Conservation (phyloP, 371 early-diverging fungal species). For the Mortierella sp. region DNA sequence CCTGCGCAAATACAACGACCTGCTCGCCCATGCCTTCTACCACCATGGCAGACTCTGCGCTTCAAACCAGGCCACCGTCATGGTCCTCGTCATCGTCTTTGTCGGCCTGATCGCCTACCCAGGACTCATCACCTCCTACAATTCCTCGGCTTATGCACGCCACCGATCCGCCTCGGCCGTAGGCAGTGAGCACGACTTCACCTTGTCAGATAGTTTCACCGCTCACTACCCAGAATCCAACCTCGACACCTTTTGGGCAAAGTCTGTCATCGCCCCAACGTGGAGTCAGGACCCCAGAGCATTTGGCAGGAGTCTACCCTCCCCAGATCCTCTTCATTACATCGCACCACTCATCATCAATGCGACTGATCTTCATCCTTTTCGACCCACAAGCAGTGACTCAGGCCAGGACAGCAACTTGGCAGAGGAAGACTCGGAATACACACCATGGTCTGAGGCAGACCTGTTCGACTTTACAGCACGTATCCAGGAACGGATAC, state of each 20-base stretch:
- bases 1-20: conserved; percentile 44
- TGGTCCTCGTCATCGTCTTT: conserved; percentile 64
- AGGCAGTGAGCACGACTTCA: conserved; percentile 54
- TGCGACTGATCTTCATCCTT: conserved; percentile 22
- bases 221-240: conserved; percentile 55
- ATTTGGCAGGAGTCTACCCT: conserved; percentile 25
- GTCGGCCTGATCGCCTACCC: conserved; percentile 70
- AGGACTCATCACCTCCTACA: conserved; percentile 55
- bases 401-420: background rate
- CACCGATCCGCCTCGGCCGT: conserved; percentile 48
- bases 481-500: conserved; percentile 31
- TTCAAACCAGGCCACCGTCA: conserved; percentile 62
- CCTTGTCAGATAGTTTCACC: conserved; percentile 16
- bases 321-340: conserved; percentile 29
- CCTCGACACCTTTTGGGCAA: conserved; percentile 41
- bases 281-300: conserved; percentile 50
- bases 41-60: conserved; percentile 73
- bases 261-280: conserved; percentile 33
- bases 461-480: conserved; percentile 31
- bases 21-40: conserved; percentile 65
- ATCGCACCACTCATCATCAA: conserved; percentile 51
- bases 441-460: background rate
- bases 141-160: conserved; percentile 43
- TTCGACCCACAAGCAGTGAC: background rate
- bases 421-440: background rate